A percentile compares a stretch with the other conserved stretches of the same genome.
phyloP scores from a whole-genome alignment of 148 eudicot genomes.

The Salicornia ramosissima region DNA sequence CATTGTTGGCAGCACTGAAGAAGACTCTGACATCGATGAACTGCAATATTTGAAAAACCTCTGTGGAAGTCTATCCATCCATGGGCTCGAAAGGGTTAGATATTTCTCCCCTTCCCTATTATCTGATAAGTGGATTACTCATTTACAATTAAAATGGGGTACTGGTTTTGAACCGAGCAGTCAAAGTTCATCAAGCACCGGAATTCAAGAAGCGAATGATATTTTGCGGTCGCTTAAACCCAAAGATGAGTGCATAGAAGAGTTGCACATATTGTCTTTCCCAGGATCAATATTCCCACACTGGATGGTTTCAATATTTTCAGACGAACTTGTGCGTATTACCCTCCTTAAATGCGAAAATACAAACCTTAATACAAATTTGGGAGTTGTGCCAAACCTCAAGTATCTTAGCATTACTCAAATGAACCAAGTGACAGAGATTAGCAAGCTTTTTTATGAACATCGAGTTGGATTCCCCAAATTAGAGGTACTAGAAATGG shows the following conservation, averaged over 20 bases:
- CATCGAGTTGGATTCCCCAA: background rate
- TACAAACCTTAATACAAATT: too few species aligned
- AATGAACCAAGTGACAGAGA: slow-evolving; percentile 2
- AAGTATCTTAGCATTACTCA: slow-evolving; percentile 2
- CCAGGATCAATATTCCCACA: background rate
- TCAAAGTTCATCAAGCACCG: background rate
- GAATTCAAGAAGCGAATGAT: slow-evolving; percentile 7
- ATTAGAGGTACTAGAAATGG: slow-evolving; percentile 8
- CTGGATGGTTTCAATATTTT: slow-evolving; percentile 4
- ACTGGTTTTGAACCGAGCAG: slow-evolving; percentile 9
- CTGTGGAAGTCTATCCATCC: slow-evolving; percentile 25
- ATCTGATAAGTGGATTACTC: too few species aligned
- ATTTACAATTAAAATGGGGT: too few species aligned
- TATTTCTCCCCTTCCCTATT: too few species aligned
- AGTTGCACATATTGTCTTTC: background rate
- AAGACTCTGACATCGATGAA: slow-evolving; percentile 19
- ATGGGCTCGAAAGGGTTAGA: too few species aligned
- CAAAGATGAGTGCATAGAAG: background rate
- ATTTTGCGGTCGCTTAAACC: background rate
- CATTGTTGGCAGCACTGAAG: slow-evolving; percentile 23
- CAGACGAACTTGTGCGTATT: background rate
- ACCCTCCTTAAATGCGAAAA: slow-evolving; percentile 9
- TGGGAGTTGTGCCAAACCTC: slow-evolving; percentile 1
- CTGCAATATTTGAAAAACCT: slow-evolving; percentile 24
- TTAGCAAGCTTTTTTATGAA: too few species aligned